A percentile compares a stretch with the other conserved stretches of the same genome.
Conservation (phyloP, 176 grass and related monocot species). For the Zoysia pacifica region DNA sequence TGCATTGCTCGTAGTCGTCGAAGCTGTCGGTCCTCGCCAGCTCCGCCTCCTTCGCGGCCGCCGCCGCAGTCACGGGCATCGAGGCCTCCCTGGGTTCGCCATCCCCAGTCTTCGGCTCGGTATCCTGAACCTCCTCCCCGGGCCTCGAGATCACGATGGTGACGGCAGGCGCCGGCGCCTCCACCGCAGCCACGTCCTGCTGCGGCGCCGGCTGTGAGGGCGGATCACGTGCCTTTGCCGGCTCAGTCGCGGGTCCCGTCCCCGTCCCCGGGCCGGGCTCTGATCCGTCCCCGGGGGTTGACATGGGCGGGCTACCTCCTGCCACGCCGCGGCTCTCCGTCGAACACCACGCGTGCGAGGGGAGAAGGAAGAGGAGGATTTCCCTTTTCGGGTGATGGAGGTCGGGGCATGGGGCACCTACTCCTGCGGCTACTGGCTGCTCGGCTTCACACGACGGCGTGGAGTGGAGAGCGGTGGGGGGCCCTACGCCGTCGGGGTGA, state of each 20-base stretch:
- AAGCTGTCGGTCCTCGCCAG: conserved; percentile 65
- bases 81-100: conserved; percentile 13
- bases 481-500: conserved; percentile 13
- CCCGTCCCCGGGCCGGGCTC: background rate
- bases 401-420: conserved; percentile 27
- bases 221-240: background rate
- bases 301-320: conserved; percentile 26
- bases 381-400: conserved; percentile 10
- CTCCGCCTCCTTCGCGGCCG: conserved; percentile 44
- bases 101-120: conserved; percentile 30
- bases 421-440: conserved; percentile 43
- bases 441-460: conserved; percentile 25
- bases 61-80: conserved; percentile 21
- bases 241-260: background rate
- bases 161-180: conserved; percentile 18
- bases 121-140: conserved; percentile 48
- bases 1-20: conserved; percentile 87
- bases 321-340: background rate
- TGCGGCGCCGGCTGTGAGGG: background rate
- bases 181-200: conserved; percentile 32
- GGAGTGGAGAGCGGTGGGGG: conserved; percentile 17
- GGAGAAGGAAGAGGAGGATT: background rate
- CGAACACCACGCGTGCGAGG: conserved; percentile 38
- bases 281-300: conserved; percentile 34
- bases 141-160: conserved; percentile 74